These are phyloP conservation scores for Erigeron philadelphicus DNA, from an alignment of 140 eudicot species.

Conservation along the genomic window DNA sequence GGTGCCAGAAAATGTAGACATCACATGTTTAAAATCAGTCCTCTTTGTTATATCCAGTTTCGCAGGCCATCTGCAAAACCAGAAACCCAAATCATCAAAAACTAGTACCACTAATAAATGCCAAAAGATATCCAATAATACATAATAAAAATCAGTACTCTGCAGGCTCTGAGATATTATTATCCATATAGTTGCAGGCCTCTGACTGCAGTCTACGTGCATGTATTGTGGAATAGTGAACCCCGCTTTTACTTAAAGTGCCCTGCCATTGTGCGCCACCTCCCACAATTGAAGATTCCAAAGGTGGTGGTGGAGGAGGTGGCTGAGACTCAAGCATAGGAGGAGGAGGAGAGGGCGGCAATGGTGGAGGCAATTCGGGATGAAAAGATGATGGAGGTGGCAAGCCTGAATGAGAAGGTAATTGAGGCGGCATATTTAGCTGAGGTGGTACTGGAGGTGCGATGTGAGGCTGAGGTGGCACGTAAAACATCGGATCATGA, in stretches of 20 bases:
- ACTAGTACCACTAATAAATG: neutral
- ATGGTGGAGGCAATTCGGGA: slow-evolving; percentile 38
- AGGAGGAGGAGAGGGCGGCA: slow-evolving; percentile 67
- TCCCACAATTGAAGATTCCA: slow-evolving; percentile 38
- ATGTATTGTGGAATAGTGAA: slow-evolving; percentile 62
- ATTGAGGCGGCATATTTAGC: slow-evolving; percentile 28
- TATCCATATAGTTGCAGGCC: slow-evolving; percentile 58
- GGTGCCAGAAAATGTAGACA: slow-evolving; percentile 73
- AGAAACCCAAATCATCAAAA: slow-evolving; percentile 25
- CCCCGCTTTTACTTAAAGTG: slow-evolving; percentile 83
- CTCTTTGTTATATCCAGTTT: slow-evolving; percentile 94
- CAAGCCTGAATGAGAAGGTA: slow-evolving; percentile 42
- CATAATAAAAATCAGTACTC: slow-evolving; percentile 51
- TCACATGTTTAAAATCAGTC: slow-evolving; percentile 88
- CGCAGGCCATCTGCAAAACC: slow-evolving; percentile 78
- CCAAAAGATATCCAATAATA: slow-evolving; percentile 5
- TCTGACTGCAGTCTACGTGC: slow-evolving; percentile 73
- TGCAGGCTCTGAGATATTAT: slow-evolving; percentile 69
- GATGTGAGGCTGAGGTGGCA: slow-evolving; percentile 50
- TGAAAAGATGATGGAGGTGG: slow-evolving; percentile 47
- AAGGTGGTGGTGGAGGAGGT: slow-evolving; percentile 70
- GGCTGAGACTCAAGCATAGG: slow-evolving; percentile 56
- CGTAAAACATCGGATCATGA: slow-evolving; percentile 55
- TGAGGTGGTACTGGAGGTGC: slow-evolving; percentile 56
- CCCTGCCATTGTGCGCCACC: slow-evolving; percentile 72